Conservation (phyloP, 257 asterid species). For the Coffea canephora region DNA sequence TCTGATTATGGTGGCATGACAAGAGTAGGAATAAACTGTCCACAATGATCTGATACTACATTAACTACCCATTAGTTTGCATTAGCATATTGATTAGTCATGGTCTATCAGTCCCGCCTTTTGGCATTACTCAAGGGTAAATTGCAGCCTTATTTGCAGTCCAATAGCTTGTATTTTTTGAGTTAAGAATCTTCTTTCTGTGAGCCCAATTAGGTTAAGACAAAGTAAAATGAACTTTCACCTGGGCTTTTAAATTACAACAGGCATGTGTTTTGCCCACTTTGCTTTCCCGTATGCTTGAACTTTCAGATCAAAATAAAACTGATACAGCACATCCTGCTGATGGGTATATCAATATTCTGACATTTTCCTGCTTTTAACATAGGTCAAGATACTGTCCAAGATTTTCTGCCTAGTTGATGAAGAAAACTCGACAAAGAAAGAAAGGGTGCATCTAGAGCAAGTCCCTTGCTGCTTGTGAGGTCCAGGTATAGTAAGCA, state of each 20-base stretch:
- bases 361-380: background rate
- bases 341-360: background rate
- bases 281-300: background rate
- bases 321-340: conserved; percentile 1
- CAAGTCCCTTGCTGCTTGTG: background rate
- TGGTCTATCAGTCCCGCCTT: background rate
- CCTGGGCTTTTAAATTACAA: background rate
- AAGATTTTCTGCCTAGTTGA: background rate
- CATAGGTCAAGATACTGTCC: background rate
- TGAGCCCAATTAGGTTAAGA: background rate
- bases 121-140: background rate
- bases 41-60: background rate
- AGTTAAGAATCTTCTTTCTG: background rate
- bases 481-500: conserved; percentile 1
- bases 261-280: background rate
- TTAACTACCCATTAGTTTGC: conserved; percentile 3
- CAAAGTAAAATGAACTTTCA: background rate
- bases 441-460: background rate
- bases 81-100: background rate
- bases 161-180: background rate
- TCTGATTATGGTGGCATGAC: conserved; percentile 14
- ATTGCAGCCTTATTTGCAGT: background rate
- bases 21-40: conserved; percentile 9
- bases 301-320: background rate
- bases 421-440: background rate